Evolutionary conservation across 371 early-diverging fungal genomes (phyloP).

Genomic region (Mucor racemosus): DNA sequence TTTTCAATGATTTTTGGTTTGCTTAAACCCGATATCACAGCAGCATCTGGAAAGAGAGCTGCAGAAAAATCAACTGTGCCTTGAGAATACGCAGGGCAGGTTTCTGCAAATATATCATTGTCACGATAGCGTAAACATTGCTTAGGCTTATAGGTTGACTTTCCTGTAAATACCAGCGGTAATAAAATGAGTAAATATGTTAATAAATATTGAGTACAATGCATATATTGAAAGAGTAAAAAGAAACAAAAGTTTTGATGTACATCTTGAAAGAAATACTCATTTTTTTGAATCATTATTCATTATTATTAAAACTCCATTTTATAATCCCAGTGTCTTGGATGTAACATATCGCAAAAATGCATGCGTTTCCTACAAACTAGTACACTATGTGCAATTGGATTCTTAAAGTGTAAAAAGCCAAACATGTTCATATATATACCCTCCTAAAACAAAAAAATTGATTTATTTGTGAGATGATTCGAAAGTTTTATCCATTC

Average conservation of each 20-base stretch:
- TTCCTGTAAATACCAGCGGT: conserved; percentile 1
- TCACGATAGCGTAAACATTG: conserved; percentile 29
- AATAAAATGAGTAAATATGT: not conserved
- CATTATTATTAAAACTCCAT: not conserved
- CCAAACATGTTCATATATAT: too few relatives aligned
- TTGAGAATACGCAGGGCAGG: conserved; percentile 32
- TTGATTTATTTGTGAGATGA: too few relatives aligned
- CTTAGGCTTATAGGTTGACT: conserved; percentile 15
- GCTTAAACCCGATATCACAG: conserved; percentile 14
- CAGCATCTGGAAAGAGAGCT: conserved; percentile 25
- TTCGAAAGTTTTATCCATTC: too few relatives aligned
- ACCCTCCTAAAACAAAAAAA: too few relatives aligned
- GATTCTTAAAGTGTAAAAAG: too few relatives aligned
- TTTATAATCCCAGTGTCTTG: not conserved
- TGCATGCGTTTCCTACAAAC: too few relatives aligned
- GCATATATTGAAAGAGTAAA: conserved; percentile 8
- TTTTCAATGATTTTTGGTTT: not conserved
- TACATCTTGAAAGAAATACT: not conserved
- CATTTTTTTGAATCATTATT: not conserved
- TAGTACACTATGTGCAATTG: too few relatives aligned
- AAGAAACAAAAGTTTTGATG: not conserved
- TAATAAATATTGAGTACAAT: not conserved
- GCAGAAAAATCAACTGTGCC: conserved; percentile 20
- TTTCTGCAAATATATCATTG: conserved; percentile 27
- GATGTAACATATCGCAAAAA: too few relatives aligned